A percentile compares a stretch with the other conserved stretches of the same genome.
phyloP scores from a whole-genome alignment of 176 grass and related monocot genomes.

The Carex littledalei region DNA sequence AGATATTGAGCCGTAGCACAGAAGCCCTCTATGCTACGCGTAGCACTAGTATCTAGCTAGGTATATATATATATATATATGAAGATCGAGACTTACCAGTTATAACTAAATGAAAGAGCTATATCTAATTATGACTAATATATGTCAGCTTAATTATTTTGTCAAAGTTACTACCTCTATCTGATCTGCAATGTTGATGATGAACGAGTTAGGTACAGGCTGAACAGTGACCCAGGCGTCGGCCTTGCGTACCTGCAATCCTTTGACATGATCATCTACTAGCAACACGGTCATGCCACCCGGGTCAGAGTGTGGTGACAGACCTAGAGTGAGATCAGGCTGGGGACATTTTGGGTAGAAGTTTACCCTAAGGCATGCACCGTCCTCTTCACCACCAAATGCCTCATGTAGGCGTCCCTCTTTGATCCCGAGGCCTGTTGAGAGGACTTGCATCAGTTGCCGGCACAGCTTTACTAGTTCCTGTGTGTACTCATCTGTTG shows the following conservation, averaged over 20 bases:
- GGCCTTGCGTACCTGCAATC: slow-evolving; percentile 49
- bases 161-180: slow-evolving; percentile 44
- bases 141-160: background rate
- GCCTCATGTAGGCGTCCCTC: slow-evolving; percentile 35
- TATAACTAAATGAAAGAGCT: background rate
- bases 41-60: background rate
- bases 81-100: background rate
- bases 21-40: no score
- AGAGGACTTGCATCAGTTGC: slow-evolving; percentile 41
- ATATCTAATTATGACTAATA: background rate
- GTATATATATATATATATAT: background rate
- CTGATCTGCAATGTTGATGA: slow-evolving; percentile 81
- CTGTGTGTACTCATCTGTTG: slow-evolving; percentile 60
- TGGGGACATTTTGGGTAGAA: slow-evolving; percentile 84
- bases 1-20: no score
- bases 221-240: slow-evolving; percentile 57
- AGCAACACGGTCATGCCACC: slow-evolving; percentile 81
- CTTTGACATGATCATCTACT: slow-evolving; percentile 57
- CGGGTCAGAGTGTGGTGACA: slow-evolving; percentile 74
- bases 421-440: slow-evolving; percentile 47
- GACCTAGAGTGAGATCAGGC: slow-evolving; percentile 75
- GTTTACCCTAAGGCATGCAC: slow-evolving; percentile 60
- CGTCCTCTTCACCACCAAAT: slow-evolving; percentile 50
- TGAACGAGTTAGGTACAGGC: slow-evolving; percentile 52
- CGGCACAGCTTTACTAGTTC: slow-evolving; percentile 40